phyloP scores from a whole-genome alignment of 345 rosid genomes.

The Gossypium mustelinum region DNA sequence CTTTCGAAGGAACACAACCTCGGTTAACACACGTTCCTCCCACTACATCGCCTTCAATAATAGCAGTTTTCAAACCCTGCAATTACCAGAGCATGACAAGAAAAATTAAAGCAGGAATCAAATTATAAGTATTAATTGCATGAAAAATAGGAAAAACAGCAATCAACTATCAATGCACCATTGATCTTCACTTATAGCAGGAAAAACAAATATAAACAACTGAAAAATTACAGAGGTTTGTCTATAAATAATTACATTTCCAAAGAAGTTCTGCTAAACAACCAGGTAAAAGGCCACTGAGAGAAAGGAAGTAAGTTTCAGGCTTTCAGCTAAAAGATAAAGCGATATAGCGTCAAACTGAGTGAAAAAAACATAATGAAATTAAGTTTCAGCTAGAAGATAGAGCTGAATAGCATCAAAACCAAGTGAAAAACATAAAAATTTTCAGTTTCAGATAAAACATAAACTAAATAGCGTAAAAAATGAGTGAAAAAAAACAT shows the following conservation, averaged over 20 bases:
- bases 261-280: neutral
- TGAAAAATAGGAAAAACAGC: neutral
- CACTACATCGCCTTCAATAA: constrained; percentile 92
- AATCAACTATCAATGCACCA: neutral
- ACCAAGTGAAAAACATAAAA: neutral
- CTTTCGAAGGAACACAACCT: constrained; percentile 99
- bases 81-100: neutral
- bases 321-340: neutral
- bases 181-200: constrained; percentile 4
- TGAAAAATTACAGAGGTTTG: neutral
- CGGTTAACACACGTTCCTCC: constrained; percentile 99
- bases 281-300: neutral
- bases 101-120: neutral
- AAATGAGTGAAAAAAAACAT: neutral
- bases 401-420: neutral
- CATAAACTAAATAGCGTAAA: neutral
- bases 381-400: neutral
- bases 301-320: neutral
- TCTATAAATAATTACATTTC: neutral
- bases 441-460: neutral
- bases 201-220: neutral
- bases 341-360: neutral
- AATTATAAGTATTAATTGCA: neutral
- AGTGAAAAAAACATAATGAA: neutral
- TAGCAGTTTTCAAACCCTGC: constrained; percentile 93